A percentile compares a stretch with the other conserved stretches of the same genome.
These are phyloP conservation scores for Mycena sp. DNA, from an alignment of 1,284 basidiomycete genomes.

Conservation along the genomic window DNA sequence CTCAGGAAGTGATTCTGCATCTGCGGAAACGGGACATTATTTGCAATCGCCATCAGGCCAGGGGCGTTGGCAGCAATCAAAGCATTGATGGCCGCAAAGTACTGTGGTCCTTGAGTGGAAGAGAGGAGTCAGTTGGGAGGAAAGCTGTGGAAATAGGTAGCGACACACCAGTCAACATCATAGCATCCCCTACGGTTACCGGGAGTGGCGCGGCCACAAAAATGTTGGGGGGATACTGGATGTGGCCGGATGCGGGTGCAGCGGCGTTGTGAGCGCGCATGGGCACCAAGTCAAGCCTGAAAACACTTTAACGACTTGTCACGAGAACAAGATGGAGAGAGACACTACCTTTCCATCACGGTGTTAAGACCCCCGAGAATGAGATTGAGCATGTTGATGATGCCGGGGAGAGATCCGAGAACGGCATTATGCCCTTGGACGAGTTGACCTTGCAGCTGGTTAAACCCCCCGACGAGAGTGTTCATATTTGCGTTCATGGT, in stretches of 20 bases:
- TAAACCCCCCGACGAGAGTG: background rate
- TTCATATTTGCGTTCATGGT: conserved; percentile 2
- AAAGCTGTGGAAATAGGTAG: background rate
- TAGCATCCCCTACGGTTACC: background rate
- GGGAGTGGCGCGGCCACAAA: background rate
- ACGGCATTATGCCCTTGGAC: background rate
- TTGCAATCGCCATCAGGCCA: background rate
- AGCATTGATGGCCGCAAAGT: background rate
- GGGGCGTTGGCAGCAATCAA: background rate
- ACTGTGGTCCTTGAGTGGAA: background rate
- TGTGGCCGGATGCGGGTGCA: background rate
- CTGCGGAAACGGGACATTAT: background rate
- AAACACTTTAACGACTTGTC: background rate
- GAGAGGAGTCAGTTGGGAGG: background rate
- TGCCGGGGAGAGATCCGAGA: background rate
- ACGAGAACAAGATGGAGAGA: background rate
- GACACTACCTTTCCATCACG: background rate
- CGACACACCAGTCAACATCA: background rate
- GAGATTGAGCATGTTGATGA: background rate
- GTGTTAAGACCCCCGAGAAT: background rate
- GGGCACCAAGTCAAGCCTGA: conserved; percentile 8
- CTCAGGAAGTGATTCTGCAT: background rate
- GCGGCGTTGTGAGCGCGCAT: conserved; percentile 3
- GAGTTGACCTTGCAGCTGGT: background rate
- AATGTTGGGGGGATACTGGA: background rate